Evolutionary conservation across 2,329 filamentous ascomycete species (phyloP).

Genomic region (Alternaria longipes): DNA sequence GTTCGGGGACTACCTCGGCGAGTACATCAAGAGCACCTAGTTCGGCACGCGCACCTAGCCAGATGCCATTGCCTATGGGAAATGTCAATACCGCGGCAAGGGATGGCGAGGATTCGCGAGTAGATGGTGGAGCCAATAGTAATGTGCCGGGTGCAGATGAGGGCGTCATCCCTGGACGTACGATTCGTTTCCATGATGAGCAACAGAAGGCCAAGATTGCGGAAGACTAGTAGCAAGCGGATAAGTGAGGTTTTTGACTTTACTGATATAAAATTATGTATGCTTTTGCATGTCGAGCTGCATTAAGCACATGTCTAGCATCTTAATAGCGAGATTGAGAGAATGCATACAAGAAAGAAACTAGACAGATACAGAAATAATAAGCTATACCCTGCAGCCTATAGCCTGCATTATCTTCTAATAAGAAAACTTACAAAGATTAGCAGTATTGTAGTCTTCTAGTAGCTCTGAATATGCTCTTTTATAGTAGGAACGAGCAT

Average conservation of each 20-base stretch:
- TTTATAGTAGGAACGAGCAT: no score
- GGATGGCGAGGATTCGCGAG: not conserved
- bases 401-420: no score
- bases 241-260: not conserved
- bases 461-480: no score
- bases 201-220: not conserved
- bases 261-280: not conserved
- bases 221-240: not conserved
- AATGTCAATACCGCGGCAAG: not conserved
- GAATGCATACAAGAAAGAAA: no score
- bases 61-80: not conserved
- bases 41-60: not conserved
- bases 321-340: not conserved
- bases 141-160: not conserved
- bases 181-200: constrained; percentile 46
- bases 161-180: constrained; percentile 25
- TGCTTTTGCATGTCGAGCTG: not conserved
- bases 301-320: not conserved
- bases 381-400: no score
- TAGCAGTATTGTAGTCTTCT: no score
- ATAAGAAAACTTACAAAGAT: no score
- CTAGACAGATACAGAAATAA: no score
- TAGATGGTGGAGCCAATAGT: not conserved
- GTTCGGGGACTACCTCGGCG: constrained; percentile 24
- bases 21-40: constrained; percentile 9